These are phyloP conservation scores for Sphaerostilbella broomeana DNA, from an alignment of 2,329 filamentous ascomycete genomes.

Conservation along the genomic window DNA sequence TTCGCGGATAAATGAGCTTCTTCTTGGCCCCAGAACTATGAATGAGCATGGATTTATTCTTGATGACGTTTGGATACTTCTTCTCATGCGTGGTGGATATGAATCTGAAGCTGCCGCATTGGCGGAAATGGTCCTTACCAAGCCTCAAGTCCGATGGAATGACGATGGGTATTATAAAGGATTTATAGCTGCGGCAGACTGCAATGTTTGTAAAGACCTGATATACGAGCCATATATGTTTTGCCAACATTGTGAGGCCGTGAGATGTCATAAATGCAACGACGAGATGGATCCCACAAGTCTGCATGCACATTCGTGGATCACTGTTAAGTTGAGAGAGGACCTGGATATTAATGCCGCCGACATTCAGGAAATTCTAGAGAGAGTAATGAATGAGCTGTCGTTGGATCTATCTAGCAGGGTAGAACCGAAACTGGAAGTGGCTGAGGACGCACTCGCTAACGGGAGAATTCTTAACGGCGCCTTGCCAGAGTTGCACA, in stretches of 20 bases:
- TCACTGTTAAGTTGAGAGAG: not conserved
- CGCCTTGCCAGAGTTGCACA: too few relatives aligned
- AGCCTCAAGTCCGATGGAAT: conserved; percentile 6
- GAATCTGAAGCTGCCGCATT: not conserved
- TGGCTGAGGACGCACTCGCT: not conserved
- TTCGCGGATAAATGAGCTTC: conserved; percentile 1
- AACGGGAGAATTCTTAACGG: not conserved
- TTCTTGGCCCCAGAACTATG: conserved; percentile 5
- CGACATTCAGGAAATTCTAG: conserved; percentile 7
- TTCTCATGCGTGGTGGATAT: conserved; percentile 2
- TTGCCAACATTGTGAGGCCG: conserved; percentile 8
- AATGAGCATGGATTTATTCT: conserved; percentile 2
- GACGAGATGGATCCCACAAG: not conserved
- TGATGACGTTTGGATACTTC: not conserved
- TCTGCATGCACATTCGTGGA: conserved; percentile 6
- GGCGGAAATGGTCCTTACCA: conserved; percentile 3
- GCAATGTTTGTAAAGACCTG: not conserved
- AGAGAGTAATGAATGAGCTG: conserved; percentile 3
- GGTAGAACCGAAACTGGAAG: not conserved
- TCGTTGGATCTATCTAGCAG: not conserved
- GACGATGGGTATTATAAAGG: conserved; percentile 4
- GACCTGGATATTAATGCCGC: conserved; percentile 10
- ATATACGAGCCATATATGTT: conserved; percentile 7
- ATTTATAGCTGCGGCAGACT: not conserved
- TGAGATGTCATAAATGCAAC: conserved; percentile 4